These are phyloP conservation scores for Halteria grandinella DNA, from an alignment of 73 alveolate genomes.

Conservation along the genomic window DNA sequence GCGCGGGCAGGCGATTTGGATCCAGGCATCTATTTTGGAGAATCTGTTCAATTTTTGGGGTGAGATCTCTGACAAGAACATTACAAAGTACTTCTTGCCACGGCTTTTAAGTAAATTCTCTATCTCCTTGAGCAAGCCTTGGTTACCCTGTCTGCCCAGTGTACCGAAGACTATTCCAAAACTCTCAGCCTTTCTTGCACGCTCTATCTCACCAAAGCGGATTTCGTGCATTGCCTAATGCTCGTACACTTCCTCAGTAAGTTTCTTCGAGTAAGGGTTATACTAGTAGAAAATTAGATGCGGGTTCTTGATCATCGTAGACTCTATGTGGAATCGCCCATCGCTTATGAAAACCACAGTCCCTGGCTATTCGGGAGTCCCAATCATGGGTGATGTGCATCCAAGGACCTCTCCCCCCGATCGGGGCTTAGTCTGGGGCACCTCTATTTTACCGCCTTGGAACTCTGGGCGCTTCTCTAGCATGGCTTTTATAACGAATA, in stretches of 20 bases:
- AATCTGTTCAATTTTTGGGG: slow-evolving; percentile 80
- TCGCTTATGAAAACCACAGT: slow-evolving; percentile 94
- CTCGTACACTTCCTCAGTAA: slow-evolving; percentile 92
- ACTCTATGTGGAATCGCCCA: slow-evolving; percentile 99
- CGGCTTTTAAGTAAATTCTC: slow-evolving; percentile 79
- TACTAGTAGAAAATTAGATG: slow-evolving; percentile 83
- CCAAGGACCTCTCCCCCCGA: slow-evolving; percentile 99
- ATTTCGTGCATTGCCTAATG: slow-evolving; percentile 86
- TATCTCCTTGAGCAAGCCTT: slow-evolving; percentile 87
- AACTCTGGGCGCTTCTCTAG: slow-evolving; percentile 49
- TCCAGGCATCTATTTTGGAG: slow-evolving; percentile 90
- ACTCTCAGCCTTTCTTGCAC: slow-evolving; percentile 76
- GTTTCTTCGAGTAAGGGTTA: slow-evolving; percentile 90
- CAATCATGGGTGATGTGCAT: slow-evolving; percentile 98
- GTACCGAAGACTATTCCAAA: slow-evolving; percentile 97
- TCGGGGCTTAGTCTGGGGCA: slow-evolving; percentile 97
- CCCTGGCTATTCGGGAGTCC: slow-evolving; percentile 54
- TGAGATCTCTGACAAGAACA: slow-evolving; percentile 92
- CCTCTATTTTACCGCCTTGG: slow-evolving; percentile 56
- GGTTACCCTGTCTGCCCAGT: slow-evolving; percentile 98
- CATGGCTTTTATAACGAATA: slow-evolving; percentile 47
- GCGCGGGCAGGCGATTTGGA: slow-evolving; percentile 94
- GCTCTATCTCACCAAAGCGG: slow-evolving; percentile 83
- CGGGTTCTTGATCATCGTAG: slow-evolving; percentile 98
- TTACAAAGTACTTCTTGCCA: slow-evolving; percentile 74